Base-by-base conservation (phyloP, 2,329 filamentous ascomycete genomes). In the Triangularia verruculosa region DNA sequence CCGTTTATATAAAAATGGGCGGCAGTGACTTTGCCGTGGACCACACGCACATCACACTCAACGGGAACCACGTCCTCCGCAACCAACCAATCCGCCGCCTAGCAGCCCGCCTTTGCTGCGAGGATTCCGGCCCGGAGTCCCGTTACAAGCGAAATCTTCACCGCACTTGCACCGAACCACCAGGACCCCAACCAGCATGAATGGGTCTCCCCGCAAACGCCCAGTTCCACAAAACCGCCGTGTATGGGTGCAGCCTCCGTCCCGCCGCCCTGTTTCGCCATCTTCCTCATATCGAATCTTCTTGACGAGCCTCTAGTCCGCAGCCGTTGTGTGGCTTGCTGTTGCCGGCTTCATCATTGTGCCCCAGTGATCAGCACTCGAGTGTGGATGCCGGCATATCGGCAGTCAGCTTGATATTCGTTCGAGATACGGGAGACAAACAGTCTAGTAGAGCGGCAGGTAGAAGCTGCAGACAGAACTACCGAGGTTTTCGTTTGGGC, bases 61-160 rank as follows among this genome's bases (percentile, higher is more conserved):
- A 43, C 39, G 43, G 30, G 53, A 56, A 34, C 52, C 24, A 61
- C 58, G 62, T 43, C 43, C 56, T 51, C 34, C 15, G 52, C 17
- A 54, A 27, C 27, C 61, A 57, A 47, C 66, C 64, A 67, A 63
- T 58, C 65, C 64, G 61, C 39, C 43, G 43, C 43, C 52, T 53
- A 20, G 52, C 43, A 59, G 43, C 56, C 55, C 39, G 57, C 57
- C 57, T 51, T 64, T 59, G n/a, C 39, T 47, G 43, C 56, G 7
- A 67, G 69, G 69, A 64, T 66, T 1, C 53, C 69, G 69, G 69
- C 53, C 69, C 69, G 69, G 30, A 52, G 51, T 64, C 34, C 69
- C 69, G 69, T 22, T 47, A 12, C 61, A 67, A 61, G 60, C 65
- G 60, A 66, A 25, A 61, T 51, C 58, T 28, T 59, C 63, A 32